These are phyloP conservation scores for rapeseed (Brassica napus) DNA, from an alignment of 345 rosid species.

Conservation along the genomic window DNA sequence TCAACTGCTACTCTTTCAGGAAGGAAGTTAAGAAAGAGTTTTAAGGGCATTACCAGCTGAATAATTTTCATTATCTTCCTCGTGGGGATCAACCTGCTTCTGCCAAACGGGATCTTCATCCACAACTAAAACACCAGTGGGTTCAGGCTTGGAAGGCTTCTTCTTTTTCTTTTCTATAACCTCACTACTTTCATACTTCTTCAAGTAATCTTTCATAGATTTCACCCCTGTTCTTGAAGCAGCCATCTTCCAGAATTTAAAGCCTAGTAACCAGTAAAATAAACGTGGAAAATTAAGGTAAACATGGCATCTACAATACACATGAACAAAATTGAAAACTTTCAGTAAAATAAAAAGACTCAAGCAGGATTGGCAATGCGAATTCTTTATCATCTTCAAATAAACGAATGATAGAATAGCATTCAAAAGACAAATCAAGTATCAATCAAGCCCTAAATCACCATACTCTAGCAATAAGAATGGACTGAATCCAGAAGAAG, in stretches of 20 bases:
- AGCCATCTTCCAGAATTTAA: conserved; percentile 35
- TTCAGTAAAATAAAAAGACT: not conserved
- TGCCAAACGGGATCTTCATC: conserved; percentile 97
- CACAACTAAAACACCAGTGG: conserved; percentile 64
- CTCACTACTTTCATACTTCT: conserved; percentile 57
- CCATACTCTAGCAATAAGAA: not conserved
- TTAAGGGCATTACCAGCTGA: conserved; percentile 55
- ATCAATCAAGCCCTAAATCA: not conserved
- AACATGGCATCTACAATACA: not conserved
- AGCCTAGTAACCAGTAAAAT: not conserved
- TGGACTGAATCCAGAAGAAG: conserved; percentile 1
- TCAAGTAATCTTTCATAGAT: conserved; percentile 77
- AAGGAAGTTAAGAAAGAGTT: not conserved
- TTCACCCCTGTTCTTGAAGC: conserved; percentile 42
- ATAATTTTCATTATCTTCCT: conserved; percentile 63
- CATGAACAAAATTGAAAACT: not conserved
- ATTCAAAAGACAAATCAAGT: not conserved
- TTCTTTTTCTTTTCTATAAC: conserved; percentile 61
- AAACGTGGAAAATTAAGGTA: conserved; percentile 8
- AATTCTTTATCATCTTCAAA: not conserved
- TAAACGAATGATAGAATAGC: not conserved
- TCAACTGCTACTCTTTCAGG: not conserved
- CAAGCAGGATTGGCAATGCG: conserved; percentile 6
- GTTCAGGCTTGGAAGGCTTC: conserved; percentile 48
- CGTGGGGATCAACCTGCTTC: conserved; percentile 59